phyloP scores from a whole-genome alignment of 2,329 filamentous ascomycete species.

The Colletotrichum euphorbiae region DNA sequence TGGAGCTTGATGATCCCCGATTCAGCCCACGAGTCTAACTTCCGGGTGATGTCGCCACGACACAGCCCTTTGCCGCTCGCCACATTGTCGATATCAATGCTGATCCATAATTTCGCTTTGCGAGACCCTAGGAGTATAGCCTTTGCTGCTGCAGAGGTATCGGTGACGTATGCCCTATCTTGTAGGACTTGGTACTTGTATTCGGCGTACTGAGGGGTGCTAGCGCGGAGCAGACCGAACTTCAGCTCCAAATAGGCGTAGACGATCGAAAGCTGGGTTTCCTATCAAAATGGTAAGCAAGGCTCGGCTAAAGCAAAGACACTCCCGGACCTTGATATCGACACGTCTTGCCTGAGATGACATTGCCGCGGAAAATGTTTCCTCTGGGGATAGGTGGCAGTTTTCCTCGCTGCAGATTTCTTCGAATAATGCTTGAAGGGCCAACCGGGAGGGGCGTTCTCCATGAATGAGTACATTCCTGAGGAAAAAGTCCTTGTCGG shows the following conservation, averaged over 20 bases:
- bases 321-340: conserved; percentile 61
- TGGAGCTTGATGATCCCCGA: conserved; percentile 61
- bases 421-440: conserved; percentile 59
- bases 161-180: conserved; percentile 48
- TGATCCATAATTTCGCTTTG: conserved; percentile 55
- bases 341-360: conserved; percentile 59
- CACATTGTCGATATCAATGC: conserved; percentile 61
- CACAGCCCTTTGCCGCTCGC: conserved; percentile 47
- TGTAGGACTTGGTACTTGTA: conserved; percentile 59
- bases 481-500: conserved; percentile 67
- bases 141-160: conserved; percentile 55
- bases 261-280: conserved; percentile 52
- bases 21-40: conserved; percentile 66
- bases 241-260: conserved; percentile 71
- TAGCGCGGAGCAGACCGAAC: conserved; percentile 66
- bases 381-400: conserved; percentile 49
- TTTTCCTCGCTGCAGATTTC: conserved; percentile 60
- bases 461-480: conserved; percentile 70
- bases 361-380: conserved; percentile 60
- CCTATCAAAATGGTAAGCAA: neutral
- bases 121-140: conserved; percentile 57
- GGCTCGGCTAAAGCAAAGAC: too few species aligned
- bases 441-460: conserved; percentile 66
- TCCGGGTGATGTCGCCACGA: conserved; percentile 62
- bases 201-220: conserved; percentile 66